These are phyloP conservation scores for Serendipita sp. DNA, from an alignment of 768 basidiomycete species.

Conservation along the genomic window DNA sequence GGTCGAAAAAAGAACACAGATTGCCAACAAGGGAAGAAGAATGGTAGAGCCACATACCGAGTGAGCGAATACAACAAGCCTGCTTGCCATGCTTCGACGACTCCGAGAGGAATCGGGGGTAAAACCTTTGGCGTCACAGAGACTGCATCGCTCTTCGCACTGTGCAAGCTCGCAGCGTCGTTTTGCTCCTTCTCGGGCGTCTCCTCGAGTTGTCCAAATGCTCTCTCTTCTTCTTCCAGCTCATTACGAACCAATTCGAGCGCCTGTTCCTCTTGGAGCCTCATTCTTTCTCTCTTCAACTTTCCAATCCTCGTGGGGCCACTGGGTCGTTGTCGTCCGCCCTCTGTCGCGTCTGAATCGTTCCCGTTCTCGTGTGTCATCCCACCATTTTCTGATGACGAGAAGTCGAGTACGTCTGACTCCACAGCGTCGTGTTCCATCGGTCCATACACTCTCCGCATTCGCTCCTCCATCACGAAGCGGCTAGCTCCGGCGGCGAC, in stretches of 20 bases:
- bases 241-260: constrained; percentile 9
- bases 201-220: constrained; percentile 19
- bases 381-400: constrained; percentile 15
- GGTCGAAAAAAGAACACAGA: neutral
- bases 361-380: constrained; percentile 23
- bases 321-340: constrained; percentile 26
- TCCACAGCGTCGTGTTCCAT: constrained; percentile 11
- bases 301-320: constrained; percentile 12
- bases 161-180: too few relatives aligned
- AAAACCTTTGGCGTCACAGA: neutral
- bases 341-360: constrained; percentile 43
- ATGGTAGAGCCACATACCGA: constrained; percentile 38
- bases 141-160: constrained; percentile 14
- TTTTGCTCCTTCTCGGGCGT: constrained; percentile 48
- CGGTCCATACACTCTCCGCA: constrained; percentile 14
- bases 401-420: neutral
- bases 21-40: too few relatives aligned
- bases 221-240: constrained; percentile 13
- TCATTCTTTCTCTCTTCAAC: constrained; percentile 23
- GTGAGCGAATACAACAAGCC: constrained; percentile 79
- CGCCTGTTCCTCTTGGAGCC: constrained; percentile 3
- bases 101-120: neutral
- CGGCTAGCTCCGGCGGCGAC: constrained; percentile 14
- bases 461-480: constrained; percentile 9
- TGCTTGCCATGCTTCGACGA: constrained; percentile 55